These are phyloP conservation scores for Zalerion maritima DNA, from an alignment of 495 filamentous ascomycete genomes.

Conservation along the genomic window DNA sequence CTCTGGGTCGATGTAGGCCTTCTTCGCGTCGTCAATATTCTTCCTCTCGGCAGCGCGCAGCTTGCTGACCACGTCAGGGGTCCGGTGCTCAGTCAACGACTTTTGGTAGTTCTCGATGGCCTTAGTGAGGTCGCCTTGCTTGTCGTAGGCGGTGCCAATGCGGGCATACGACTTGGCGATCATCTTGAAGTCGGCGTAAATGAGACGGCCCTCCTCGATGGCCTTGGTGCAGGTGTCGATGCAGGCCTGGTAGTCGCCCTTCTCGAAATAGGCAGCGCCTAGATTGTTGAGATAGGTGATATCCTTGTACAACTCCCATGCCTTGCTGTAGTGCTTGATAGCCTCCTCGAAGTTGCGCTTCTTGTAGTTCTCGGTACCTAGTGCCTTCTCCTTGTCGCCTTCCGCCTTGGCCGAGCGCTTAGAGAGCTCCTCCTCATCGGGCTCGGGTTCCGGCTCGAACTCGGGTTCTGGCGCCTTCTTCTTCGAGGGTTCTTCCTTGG, in stretches of 20 bases:
- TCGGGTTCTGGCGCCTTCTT: conserved; percentile 40
- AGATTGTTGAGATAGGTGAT: conserved; percentile 96
- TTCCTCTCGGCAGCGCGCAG: conserved; percentile 85
- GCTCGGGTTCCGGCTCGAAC: conserved; percentile 47
- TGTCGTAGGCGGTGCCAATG: conserved; percentile 84
- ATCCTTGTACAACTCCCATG: conserved; percentile 90
- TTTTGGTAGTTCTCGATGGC: conserved; percentile 87
- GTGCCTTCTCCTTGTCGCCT: conserved; percentile 85
- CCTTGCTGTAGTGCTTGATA: conserved; percentile 88
- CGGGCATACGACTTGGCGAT: conserved; percentile 94
- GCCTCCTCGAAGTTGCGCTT: conserved; percentile 90
- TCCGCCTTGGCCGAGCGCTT: conserved; percentile 84
- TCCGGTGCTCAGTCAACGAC: conserved; percentile 91
- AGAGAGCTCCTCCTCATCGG: conserved; percentile 65
- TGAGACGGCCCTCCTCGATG: conserved; percentile 71
- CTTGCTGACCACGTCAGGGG: conserved; percentile 83
- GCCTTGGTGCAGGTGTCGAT: conserved; percentile 80
- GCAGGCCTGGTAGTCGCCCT: conserved; percentile 76
- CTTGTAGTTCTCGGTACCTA: conserved; percentile 94
- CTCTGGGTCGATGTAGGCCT: conserved; percentile 74
- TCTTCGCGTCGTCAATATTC: conserved; percentile 60
- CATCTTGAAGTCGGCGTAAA: conserved; percentile 89
- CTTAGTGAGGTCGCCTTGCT: conserved; percentile 59
- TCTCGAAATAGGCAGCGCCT: conserved; percentile 88
- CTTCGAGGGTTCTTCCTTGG: conserved; percentile 38